Conservation (phyloP, 306 rosid genomes). For the Morella rubra region DNA sequence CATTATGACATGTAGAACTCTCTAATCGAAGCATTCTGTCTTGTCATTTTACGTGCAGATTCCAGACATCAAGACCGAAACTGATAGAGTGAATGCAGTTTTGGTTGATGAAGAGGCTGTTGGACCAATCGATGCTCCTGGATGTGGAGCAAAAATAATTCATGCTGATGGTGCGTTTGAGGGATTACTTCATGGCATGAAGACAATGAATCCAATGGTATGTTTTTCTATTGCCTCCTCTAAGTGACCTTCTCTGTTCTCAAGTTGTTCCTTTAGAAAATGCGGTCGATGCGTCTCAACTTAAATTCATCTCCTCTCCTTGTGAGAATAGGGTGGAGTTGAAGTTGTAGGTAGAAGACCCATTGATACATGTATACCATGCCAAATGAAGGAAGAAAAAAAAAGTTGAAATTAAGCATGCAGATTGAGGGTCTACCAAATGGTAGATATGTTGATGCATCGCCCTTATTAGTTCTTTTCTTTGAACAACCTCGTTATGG, state of each 20-base stretch:
- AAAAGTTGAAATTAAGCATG: not conserved
- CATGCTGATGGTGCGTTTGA: slow-evolving; percentile 28
- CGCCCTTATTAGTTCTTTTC: not conserved
- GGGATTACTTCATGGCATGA: slow-evolving; percentile 14
- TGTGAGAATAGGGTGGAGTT: not conserved
- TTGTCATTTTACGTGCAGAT: slow-evolving; percentile 34
- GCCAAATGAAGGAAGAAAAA: not conserved
- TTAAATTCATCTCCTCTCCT: not conserved
- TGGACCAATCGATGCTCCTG: slow-evolving; percentile 47
- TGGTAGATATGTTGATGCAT: not conserved
- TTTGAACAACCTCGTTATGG: not conserved
- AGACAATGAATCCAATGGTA: slow-evolving; percentile 24
- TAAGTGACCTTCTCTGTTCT: too few species aligned
- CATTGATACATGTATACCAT: not conserved
- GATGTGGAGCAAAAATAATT: slow-evolving; percentile 64
- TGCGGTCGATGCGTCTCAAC: not conserved
- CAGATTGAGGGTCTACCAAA: not conserved
- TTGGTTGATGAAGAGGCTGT: slow-evolving; percentile 79
- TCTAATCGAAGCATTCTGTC: not conserved
- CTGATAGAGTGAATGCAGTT: slow-evolving; percentile 39
- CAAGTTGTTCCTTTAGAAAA: not conserved
- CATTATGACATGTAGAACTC: not conserved
- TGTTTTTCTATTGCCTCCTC: not conserved
- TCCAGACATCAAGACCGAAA: slow-evolving; percentile 46
- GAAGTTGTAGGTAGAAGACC: not conserved